Base-by-base conservation (phyloP, 2,329 filamentous ascomycete species). In the Pestalotiopsis fici region DNA sequence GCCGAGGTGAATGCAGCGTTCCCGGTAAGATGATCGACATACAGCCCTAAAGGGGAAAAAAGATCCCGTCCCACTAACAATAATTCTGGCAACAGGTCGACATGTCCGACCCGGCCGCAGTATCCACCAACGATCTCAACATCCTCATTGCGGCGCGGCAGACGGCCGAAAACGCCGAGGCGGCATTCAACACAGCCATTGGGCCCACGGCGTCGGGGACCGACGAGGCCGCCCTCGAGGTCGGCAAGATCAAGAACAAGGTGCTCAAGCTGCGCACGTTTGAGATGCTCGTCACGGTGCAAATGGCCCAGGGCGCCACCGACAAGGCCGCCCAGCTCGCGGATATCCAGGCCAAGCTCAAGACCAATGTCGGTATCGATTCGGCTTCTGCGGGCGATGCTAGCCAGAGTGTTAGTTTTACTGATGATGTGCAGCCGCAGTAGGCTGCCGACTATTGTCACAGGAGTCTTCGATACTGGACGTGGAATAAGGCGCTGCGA, bases 201-300 rank as follows among this genome's bases (percentile, higher is more conserved):
- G 64, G 65, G 18, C 61, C 60, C 1, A 55, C 67, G 15, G 55
- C 60, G 18, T 65, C 60, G n/a, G 43, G 59, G 15, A 11, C 21
- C 12, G 55, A 47, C 18, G 28, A 31, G 25, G n/a, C 13, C 11
- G 57, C 67, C 3, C 56, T 68, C 9, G 43, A 64, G 9, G 60
- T 66, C 28, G 67, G 67, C 67, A 66, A 66, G 61, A 68, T 61
- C 61, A 68, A 68, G 65, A 68, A 68, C 67, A 68, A 68, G 65
- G 65, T 68, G 23, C 65, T 68, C 57, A 68, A 68, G 56, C 65
- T 68, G 28, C 64, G 62, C 37, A 64, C 61, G 23, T 66, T 68
- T 27, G 65, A 64, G 55, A 66, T 68, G 65, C 55, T 61, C 50
- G 55, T 66, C 28, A 62, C 55, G 60, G 50, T 66, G 15, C 65